phyloP scores from a whole-genome alignment of 2,329 filamentous ascomycete species.

The Cadophora malorum region DNA sequence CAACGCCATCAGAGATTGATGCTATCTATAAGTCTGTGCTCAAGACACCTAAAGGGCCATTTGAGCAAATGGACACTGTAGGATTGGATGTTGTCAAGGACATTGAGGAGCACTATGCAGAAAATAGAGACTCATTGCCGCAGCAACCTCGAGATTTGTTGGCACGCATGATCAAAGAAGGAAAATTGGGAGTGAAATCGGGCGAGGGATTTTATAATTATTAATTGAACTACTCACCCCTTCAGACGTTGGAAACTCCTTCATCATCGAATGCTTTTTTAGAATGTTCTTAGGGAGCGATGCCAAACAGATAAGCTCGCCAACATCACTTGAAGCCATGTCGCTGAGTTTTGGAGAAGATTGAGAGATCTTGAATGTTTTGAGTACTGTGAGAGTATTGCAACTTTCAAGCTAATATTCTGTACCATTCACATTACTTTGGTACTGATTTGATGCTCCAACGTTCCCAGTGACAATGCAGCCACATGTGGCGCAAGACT shows the following conservation, averaged over 20 bases:
- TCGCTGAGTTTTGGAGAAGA: not conserved
- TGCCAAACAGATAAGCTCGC: not conserved
- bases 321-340: not conserved
- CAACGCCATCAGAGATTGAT: constrained; percentile 47
- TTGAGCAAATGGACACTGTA: constrained; percentile 50
- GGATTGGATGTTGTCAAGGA: constrained; percentile 49
- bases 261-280: not conserved
- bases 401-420: not conserved
- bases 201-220: constrained; percentile 47
- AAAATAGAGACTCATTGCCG: constrained; percentile 42
- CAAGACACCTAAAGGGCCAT: constrained; percentile 48
- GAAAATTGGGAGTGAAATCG: constrained; percentile 46
- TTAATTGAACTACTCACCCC: constrained; percentile 5
- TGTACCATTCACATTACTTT: not conserved
- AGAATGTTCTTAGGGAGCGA: not conserved
- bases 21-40: constrained; percentile 49
- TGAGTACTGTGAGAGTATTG: not conserved
- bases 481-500: constrained; percentile 10
- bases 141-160: constrained; percentile 44
- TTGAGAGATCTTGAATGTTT: not conserved
- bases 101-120: constrained; percentile 50
- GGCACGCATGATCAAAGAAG: constrained; percentile 42
- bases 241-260: too few relatives aligned
- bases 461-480: not conserved
- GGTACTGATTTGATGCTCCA: not conserved